phyloP scores from a whole-genome alignment of 371 early-diverging fungal genomes.

The Mortierella sp. region DNA sequence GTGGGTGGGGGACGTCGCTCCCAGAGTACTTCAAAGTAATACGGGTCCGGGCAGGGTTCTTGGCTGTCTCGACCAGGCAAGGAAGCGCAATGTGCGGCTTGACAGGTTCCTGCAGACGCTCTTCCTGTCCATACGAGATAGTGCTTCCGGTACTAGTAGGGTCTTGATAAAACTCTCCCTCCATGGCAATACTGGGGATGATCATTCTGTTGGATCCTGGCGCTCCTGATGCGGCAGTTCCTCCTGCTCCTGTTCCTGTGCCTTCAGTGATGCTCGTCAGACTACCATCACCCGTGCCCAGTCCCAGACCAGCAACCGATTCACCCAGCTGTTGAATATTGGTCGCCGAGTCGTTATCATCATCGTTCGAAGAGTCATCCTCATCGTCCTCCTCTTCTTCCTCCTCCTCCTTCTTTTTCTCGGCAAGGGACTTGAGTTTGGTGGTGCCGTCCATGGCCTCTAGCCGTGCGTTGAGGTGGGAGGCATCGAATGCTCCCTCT shows the following conservation, averaged over 20 bases:
- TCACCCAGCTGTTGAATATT: slow-evolving; percentile 20
- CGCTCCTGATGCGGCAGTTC: background rate
- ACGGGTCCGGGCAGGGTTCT: slow-evolving; percentile 51
- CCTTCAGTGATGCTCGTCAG: background rate
- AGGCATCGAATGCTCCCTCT: slow-evolving; percentile 63
- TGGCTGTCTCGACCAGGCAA: slow-evolving; percentile 52
- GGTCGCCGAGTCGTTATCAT: slow-evolving; percentile 34
- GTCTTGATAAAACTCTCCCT: slow-evolving; percentile 31
- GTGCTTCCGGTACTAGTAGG: slow-evolving; percentile 24
- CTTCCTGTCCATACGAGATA: slow-evolving; percentile 26
- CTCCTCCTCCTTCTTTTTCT: slow-evolving; percentile 47
- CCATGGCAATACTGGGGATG: slow-evolving; percentile 13
- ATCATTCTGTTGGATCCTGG: background rate
- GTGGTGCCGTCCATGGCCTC: slow-evolving; percentile 64
- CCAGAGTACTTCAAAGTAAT: slow-evolving; percentile 52
- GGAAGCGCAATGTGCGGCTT: slow-evolving; percentile 54
- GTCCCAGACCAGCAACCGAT: slow-evolving; percentile 7
- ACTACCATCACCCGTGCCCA: background rate
- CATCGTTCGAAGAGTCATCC: slow-evolving; percentile 34
- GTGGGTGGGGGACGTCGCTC: slow-evolving; percentile 29
- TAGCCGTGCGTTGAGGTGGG: slow-evolving; percentile 66
- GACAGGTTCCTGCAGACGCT: slow-evolving; percentile 49
- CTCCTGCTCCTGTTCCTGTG: background rate
- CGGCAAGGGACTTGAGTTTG: slow-evolving; percentile 41
- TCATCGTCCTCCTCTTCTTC: slow-evolving; percentile 44